These are phyloP conservation scores for Cubamyces lactineus DNA, from an alignment of 768 basidiomycete genomes.

Conservation along the genomic window DNA sequence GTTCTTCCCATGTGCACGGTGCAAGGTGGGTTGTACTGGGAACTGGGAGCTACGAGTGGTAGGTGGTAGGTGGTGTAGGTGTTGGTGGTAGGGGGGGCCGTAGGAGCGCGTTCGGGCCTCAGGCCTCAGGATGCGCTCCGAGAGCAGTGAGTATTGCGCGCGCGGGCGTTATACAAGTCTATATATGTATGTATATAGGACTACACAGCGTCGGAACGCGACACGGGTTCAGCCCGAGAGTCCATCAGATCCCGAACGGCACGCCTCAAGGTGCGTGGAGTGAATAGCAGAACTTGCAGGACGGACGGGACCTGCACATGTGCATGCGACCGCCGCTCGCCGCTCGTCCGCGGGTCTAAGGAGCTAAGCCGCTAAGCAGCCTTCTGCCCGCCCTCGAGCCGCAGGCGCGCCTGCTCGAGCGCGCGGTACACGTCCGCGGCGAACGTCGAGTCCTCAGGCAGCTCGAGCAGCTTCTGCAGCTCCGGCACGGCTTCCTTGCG, in stretches of 20 bases:
- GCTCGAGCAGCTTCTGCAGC: constrained; percentile 49
- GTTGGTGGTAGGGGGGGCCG: too few relatives aligned
- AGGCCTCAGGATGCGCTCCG: background rate
- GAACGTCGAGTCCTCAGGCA: constrained; percentile 45
- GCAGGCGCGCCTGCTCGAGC: constrained; percentile 55
- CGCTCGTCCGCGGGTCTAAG: too few relatives aligned
- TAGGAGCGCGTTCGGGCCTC: too few relatives aligned
- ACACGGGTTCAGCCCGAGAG: background rate
- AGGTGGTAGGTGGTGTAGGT: too few relatives aligned
- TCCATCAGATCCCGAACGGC: background rate
- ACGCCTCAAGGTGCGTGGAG: too few relatives aligned
- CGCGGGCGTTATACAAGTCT: background rate
- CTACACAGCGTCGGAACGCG: background rate
- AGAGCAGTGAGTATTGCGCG: constrained; percentile 5
- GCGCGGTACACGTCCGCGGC: constrained; percentile 63
- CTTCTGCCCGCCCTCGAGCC: constrained; percentile 28
- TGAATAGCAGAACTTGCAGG: too few relatives aligned
- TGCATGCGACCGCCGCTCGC: too few relatives aligned
- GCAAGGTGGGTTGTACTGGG: too few relatives aligned
- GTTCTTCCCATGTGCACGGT: background rate
- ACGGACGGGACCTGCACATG: too few relatives aligned
- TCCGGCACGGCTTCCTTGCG: constrained; percentile 55
- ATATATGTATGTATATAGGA: background rate
- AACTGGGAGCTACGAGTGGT: too few relatives aligned
- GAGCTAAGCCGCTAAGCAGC: background rate